phyloP scores from a whole-genome alignment of 2,329 filamentous ascomycete genomes.

The Emergomyces africanus region DNA sequence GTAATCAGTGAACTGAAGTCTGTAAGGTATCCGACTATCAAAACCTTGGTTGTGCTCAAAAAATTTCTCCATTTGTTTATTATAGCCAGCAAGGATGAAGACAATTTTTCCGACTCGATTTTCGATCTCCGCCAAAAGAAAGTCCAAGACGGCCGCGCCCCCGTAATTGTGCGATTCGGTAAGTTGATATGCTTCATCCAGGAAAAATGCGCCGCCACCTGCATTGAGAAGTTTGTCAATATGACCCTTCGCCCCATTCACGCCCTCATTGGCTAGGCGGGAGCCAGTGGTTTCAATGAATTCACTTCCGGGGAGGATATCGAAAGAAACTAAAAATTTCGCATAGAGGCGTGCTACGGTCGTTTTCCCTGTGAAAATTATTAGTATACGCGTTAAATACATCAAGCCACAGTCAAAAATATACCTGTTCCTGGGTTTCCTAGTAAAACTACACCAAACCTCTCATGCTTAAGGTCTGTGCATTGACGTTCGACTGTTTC shows the following conservation, averaged over 20 bases:
- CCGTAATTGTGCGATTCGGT: slow-evolving; percentile 44
- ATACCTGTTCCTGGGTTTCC: slow-evolving; percentile 65
- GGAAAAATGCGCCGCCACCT: slow-evolving; percentile 59
- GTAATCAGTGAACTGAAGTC: slow-evolving; percentile 58
- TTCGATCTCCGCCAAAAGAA: slow-evolving; percentile 58
- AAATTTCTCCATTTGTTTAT: slow-evolving; percentile 62
- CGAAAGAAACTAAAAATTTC: slow-evolving; percentile 49
- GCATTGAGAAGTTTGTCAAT: slow-evolving; percentile 43
- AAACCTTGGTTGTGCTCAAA: slow-evolving; percentile 63
- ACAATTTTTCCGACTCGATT: slow-evolving; percentile 56
- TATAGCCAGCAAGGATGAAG: slow-evolving; percentile 62
- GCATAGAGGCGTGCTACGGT: slow-evolving; percentile 62
- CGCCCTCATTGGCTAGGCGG: slow-evolving; percentile 49
- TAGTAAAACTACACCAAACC: slow-evolving; percentile 50
- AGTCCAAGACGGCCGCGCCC: slow-evolving; percentile 55
- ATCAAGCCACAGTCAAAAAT: slow-evolving; percentile 4
- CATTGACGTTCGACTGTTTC: slow-evolving; percentile 49
- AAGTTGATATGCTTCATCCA: slow-evolving; percentile 70
- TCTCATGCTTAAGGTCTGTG: slow-evolving; percentile 41
- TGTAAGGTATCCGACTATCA: slow-evolving; percentile 53
- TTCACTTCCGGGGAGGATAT: slow-evolving; percentile 45
- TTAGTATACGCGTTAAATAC: slow-evolving; percentile 4
- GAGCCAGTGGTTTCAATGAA: slow-evolving; percentile 60
- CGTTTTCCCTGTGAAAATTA: slow-evolving; percentile 46
- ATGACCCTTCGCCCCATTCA: slow-evolving; percentile 44